These are phyloP conservation scores for Sanghuangporus baumii DNA, from an alignment of 1,284 basidiomycete species.

Conservation along the genomic window DNA sequence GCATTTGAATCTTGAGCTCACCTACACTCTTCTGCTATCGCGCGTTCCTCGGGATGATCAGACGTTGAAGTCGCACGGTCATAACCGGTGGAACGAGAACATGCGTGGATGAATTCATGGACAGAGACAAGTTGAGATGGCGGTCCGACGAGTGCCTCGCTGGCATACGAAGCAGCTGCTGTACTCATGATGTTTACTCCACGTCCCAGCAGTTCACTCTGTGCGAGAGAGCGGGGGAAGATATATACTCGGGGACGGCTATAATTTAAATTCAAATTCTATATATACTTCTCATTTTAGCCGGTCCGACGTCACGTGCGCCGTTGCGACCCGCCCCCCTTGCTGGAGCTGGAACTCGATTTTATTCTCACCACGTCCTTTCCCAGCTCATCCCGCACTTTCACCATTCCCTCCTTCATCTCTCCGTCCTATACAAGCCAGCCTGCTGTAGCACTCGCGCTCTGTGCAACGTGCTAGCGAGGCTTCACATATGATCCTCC, in stretches of 20 bases:
- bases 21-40: conserved; percentile 18
- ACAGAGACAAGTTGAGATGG: conserved; percentile 18
- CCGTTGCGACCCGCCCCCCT: neutral
- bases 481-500: conserved; percentile 12
- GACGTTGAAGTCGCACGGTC: neutral
- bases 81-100: neutral
- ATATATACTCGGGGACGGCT: too few species aligned
- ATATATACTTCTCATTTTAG: neutral
- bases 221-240: too few species aligned
- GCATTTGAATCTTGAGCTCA: neutral
- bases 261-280: too few species aligned
- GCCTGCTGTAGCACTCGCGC: neutral
- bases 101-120: conserved; percentile 8
- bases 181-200: conserved; percentile 1
- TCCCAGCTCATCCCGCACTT: neutral
- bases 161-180: conserved; percentile 12
- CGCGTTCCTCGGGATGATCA: conserved; percentile 1
- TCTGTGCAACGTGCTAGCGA: neutral
- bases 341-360: neutral
- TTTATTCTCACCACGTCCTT: neutral
- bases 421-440: neutral
- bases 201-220: neutral
- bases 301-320: neutral
- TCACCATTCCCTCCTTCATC: conserved; percentile 1
- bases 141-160: conserved; percentile 19